Evolutionary conservation across 208 protist species (phyloP), one percentile per base, ranked within the genome.

Genomic region (Wallacemonas rigidus): DNA sequence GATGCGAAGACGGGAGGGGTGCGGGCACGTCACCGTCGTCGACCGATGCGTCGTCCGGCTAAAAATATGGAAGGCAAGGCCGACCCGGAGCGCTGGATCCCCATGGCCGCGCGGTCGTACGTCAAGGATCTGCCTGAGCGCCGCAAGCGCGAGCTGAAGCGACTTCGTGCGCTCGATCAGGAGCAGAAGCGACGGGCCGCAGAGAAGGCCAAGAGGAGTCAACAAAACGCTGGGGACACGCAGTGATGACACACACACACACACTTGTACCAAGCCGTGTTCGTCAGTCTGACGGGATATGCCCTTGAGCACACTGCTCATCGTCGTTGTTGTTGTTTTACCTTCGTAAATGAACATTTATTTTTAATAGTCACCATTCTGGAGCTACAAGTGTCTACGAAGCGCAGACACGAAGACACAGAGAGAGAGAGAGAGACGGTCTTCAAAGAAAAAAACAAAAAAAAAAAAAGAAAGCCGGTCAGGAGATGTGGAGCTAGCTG

Each of bases 51-150:
- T 3, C 84, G 80, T 1, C 90, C 87, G 15, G 83, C 90, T 48
- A 92, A 86, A 74, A 90, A 83, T 68, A 85, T 79, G 72, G 87
- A 91, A 15, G 77, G 81, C 60, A 85, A 83, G 50, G 70, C 88
- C n/a, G 89, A 96, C 68, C 91, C 88, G 15, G 88, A 96, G 80
- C 88, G 91, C 1, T 96, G 91, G 91, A 81, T 96, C 43, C 91
- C 91, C 14, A 94, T 96, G 68, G 70, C 82, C 64, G 64, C 86
- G 61, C 91, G 91, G 38, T 93, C 91, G 2, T 94, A 91, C 76
- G 87, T 96, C 41, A 92, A 89, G 56, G 89, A 96, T 63, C 63
- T 96, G 39, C 91, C 91, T 17, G 83, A 84, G 72, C 81, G 88
- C 3, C 86, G 88, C 41, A 93, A 93, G 81, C 82, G 82, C 61